Evolutionary conservation across 352 stramenopile species (phyloP), one percentile per base, ranked within the genome.

Genomic region (Blastocystis sp.): DNA sequence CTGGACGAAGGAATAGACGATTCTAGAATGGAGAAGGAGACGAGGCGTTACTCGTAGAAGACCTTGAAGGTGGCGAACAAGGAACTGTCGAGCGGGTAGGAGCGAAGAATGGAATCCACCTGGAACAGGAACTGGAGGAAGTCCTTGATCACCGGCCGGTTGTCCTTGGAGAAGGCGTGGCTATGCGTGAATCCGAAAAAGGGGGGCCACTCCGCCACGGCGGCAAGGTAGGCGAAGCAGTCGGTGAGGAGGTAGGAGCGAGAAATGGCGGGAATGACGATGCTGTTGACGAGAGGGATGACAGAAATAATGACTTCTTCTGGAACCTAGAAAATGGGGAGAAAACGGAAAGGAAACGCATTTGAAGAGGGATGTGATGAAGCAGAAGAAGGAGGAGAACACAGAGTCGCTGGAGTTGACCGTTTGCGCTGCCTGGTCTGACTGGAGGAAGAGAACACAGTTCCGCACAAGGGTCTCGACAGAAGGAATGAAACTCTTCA

Each of bases 121-220:
- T 84, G 74, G 6, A 42, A 6, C 21, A 84, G 57, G 45, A 70
- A 84, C 7, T 4, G 10, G n/a, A 84, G 21, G 2, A 84, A 48
- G 17, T 62, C 52, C 11, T 45, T 28, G 3, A 84, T 43, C 7
- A 84, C 60, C 7, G 74, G 69, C 10, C 74, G 74, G 69, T 84
- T 66, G 1, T 84, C 74, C 38, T 84, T 84, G 11, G 74, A 11
- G 45, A 68, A 84, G 3, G 48, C 1, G 48, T 84, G 60, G 65
- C 74, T 84, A 70, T 48, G 6, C 68, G 40, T 28, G 17, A 42
- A 70, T 21, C 24, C 24, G 19, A 34, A 52, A 34, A 17, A 0
- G 24, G 10, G 14, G 7, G n/a, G 45, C 14, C 14, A 84, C 74
- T 68, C 28, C 24, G 28, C 74, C 19, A 84, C 11, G 38, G 74